Evolutionary conservation across 257 asterid species (phyloP).

Genomic region (Mitragyna speciosa): DNA sequence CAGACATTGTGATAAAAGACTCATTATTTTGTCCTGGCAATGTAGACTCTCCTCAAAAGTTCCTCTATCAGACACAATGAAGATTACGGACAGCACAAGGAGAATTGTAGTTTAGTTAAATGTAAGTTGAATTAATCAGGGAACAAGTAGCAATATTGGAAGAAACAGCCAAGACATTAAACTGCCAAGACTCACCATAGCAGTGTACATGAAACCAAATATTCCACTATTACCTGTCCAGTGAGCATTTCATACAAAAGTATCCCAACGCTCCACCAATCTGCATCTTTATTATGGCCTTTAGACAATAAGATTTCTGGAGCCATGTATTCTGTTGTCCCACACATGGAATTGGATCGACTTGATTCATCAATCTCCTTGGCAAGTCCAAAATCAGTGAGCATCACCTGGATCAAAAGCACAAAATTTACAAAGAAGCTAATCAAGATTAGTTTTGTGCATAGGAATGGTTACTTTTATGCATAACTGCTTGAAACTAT

Average conservation of each 20-base stretch:
- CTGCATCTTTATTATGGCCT: conserved; percentile 86
- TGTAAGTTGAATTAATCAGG: not conserved
- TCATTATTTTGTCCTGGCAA: not conserved
- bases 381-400: conserved; percentile 91
- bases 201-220: not conserved
- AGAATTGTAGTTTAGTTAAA: not conserved
- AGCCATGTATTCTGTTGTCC: conserved; percentile 96
- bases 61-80: not conserved
- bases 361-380: conserved; percentile 87
- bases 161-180: not conserved
- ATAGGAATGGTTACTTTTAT: not conserved
- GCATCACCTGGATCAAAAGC: conserved; percentile 59
- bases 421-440: not conserved
- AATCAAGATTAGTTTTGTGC: not conserved
- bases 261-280: conserved; percentile 95
- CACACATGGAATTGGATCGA: conserved; percentile 89
- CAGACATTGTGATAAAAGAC: not conserved
- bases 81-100: not conserved
- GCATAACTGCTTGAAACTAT: conserved; percentile 20
- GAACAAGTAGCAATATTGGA: not conserved
- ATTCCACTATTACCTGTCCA: conserved; percentile 61
- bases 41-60: not conserved
- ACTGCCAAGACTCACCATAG: not conserved
- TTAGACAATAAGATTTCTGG: conserved; percentile 77
- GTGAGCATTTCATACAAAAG: conserved; percentile 88